Base-by-base conservation (phyloP, 257 asterid species). In the Scutellaria baicalensis region DNA sequence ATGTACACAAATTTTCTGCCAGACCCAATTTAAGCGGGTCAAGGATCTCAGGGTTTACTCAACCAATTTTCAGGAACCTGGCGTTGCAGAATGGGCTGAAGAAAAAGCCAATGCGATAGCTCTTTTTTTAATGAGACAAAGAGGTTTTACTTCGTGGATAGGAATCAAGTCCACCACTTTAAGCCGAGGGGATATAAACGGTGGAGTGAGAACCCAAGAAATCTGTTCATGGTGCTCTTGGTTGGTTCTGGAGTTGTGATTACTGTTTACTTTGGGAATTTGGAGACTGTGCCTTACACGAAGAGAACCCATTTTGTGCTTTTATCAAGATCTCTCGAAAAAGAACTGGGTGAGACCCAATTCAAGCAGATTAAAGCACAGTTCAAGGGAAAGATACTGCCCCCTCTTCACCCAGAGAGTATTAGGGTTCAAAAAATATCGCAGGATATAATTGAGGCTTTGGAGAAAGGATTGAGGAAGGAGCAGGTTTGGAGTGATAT, bases 341-440 rank as follows among this genome's bases (percentile, higher is more conserved):
- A 45, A 63, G 67, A 82, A 27, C 27, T 94, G 2, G 99, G 99
- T 36, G 97, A 94, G 68, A 16, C 13, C 14, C 78, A 87, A 64
- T 94, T 94, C 62, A 73, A 78, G 70, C 69, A 85, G 64, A 0
- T 91, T n/a, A 87, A 81, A 69, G 51, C 9, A 5, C 42, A 76
- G 64, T 94, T 62, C 77, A 88, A 78, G 38, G 97, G 96, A 69
- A 91, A 80, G 59, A 84, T 94, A 6, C 74, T 94, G 63, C 97
- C 97, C 12, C 84, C 97, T 1, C 86, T 94, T 39, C 99, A 94
- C 71, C 99, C 99, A 0, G 95, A 87, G 43, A 89, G 95, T 68
- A 87, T 91, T 47, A 79, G 97, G 81, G 84, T 94, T 50, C 89
- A 87, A 47, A 51, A 79, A 49, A 86, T 94, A 50, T 81, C 99